phyloP scores from a whole-genome alignment of 306 rosid species.

The Prosopis cineraria region DNA sequence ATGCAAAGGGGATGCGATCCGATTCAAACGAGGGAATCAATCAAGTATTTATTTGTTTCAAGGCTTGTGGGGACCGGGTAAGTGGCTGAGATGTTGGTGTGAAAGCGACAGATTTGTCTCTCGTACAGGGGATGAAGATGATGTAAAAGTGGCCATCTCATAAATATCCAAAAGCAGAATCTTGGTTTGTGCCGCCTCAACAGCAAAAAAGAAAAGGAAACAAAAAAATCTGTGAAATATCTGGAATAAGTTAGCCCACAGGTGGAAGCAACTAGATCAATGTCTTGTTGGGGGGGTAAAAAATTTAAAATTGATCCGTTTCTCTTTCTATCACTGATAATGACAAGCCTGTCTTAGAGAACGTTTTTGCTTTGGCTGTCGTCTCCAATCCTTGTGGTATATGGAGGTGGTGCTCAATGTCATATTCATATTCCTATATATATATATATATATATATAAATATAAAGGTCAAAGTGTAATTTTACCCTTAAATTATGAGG shows the following conservation, averaged over 20 bases:
- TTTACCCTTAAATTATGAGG: too few relatives aligned
- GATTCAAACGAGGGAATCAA: slow-evolving; percentile 35
- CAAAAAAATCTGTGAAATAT: slow-evolving; percentile 24
- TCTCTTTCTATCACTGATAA: background rate
- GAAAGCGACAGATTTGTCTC: slow-evolving; percentile 46
- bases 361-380: background rate
- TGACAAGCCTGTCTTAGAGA: slow-evolving; percentile 2
- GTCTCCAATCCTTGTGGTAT: background rate
- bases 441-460: too few relatives aligned
- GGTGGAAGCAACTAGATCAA: background rate
- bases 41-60: slow-evolving; percentile 26
- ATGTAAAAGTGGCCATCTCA: background rate
- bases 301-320: background rate
- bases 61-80: slow-evolving; percentile 25
- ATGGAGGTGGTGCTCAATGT: background rate
- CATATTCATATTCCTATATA: background rate
- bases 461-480: too few relatives aligned
- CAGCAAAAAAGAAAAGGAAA: too few relatives aligned
- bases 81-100: slow-evolving; percentile 15
- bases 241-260: background rate
- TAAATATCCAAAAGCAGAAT: slow-evolving; percentile 32
- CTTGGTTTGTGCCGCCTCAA: slow-evolving; percentile 5
- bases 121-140: slow-evolving; percentile 20
- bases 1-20: slow-evolving; percentile 19
- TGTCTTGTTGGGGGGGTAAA: background rate